phyloP scores from a whole-genome alignment of 768 basidiomycete species.

The Coprinopsis cinerea region DNA sequence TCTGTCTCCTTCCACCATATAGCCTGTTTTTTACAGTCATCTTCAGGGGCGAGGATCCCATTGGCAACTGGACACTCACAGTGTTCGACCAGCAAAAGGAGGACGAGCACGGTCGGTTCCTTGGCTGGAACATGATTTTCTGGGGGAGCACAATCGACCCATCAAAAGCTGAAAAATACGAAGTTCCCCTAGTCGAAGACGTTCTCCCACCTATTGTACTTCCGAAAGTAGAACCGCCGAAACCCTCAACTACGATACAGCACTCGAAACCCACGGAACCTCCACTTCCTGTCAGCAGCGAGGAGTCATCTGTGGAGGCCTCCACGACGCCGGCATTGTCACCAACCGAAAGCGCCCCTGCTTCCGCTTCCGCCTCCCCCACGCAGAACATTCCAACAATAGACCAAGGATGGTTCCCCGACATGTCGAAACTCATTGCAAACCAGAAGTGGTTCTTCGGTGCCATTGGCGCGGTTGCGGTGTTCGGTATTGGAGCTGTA shows the following conservation, averaged over 20 bases:
- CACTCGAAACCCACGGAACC: constrained; percentile 84
- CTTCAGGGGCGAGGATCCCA: constrained; percentile 83
- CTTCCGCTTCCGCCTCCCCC: constrained; percentile 35
- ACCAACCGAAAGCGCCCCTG: constrained; percentile 19
- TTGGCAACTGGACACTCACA: constrained; percentile 85
- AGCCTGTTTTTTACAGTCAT: constrained; percentile 15
- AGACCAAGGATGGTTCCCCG: constrained; percentile 83
- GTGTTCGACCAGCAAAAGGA: constrained; percentile 77
- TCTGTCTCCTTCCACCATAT: not conserved
- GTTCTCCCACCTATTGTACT: constrained; percentile 40
- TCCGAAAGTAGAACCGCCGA: constrained; percentile 21
- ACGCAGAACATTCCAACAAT: constrained; percentile 31
- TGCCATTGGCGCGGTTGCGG: constrained; percentile 68
- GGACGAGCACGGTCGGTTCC: constrained; percentile 57
- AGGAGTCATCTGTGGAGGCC: constrained; percentile 46
- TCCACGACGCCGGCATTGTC: constrained; percentile 47
- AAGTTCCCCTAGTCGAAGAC: constrained; percentile 48
- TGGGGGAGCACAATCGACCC: constrained; percentile 88
- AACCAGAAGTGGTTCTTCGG: constrained; percentile 88
- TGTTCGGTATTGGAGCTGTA: constrained; percentile 66
- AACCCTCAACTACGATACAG: constrained; percentile 47
- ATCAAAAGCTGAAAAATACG: constrained; percentile 53
- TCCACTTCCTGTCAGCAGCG: constrained; percentile 78
- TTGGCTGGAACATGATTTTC: constrained; percentile 88
- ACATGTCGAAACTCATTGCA: constrained; percentile 64